Evolutionary conservation across 768 basidiomycete genomes (phyloP).

Genomic region (Neoboletus magnificus): DNA sequence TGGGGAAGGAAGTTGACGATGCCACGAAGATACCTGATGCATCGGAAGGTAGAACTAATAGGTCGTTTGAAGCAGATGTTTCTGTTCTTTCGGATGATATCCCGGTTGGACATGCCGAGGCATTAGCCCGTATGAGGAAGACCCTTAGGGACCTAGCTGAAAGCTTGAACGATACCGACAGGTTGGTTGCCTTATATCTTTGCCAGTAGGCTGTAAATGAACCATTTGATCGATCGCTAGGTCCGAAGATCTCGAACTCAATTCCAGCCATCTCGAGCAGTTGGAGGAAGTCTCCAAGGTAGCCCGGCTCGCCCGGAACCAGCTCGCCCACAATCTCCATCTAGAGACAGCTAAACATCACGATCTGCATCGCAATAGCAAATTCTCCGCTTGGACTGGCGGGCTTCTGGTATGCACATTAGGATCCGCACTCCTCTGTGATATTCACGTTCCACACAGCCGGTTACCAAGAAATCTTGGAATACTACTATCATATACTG

Average conservation of each 20-base stretch:
- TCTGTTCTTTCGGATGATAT: constrained; percentile 22
- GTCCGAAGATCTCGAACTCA: constrained; percentile 36
- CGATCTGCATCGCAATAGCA: constrained; percentile 33
- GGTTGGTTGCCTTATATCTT: constrained; percentile 34
- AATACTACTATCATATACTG: constrained; percentile 35
- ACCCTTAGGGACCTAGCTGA: constrained; percentile 56
- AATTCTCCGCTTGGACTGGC: constrained; percentile 37
- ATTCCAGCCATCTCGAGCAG: constrained; percentile 46
- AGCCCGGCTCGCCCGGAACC: constrained; percentile 49
- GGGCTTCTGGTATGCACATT: constrained; percentile 37
- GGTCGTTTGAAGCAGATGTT: constrained; percentile 17
- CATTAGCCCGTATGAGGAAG: constrained; percentile 54
- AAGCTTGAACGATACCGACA: constrained; percentile 55
- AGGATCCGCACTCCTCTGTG: background rate
- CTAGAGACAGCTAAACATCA: constrained; percentile 37
- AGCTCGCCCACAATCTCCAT: constrained; percentile 42
- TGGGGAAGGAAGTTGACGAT: constrained; percentile 58
- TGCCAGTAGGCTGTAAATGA: constrained; percentile 4
- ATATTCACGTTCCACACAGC: constrained; percentile 19
- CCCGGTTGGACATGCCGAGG: constrained; percentile 42
- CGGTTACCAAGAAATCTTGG: constrained; percentile 16
- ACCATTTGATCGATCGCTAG: constrained; percentile 26
- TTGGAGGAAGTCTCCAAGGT: constrained; percentile 51
- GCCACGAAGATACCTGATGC: constrained; percentile 32
- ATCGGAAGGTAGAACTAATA: constrained; percentile 15